Conservation (phyloP, 768 basidiomycete genomes). For the Clitopilus passeckerianus region DNA sequence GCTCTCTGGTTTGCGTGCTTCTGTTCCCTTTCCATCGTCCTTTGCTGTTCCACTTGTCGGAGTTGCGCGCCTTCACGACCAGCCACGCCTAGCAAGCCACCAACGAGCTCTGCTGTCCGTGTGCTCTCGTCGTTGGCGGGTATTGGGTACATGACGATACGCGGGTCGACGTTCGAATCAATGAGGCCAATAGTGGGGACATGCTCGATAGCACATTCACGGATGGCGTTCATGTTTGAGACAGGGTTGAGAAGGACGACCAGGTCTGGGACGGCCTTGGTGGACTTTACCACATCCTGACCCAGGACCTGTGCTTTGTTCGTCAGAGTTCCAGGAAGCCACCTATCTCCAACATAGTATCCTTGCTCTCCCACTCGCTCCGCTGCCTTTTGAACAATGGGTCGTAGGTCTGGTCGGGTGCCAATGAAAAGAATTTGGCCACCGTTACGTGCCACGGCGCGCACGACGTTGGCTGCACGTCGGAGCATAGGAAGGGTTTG, state of each 20-base stretch:
- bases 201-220: slow-evolving; percentile 85
- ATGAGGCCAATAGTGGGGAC: slow-evolving; percentile 93
- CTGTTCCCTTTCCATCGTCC: slow-evolving; percentile 18
- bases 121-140: slow-evolving; percentile 97
- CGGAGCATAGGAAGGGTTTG: slow-evolving; percentile 89
- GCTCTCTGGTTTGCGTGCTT: slow-evolving; percentile 2
- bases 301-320: slow-evolving; percentile 77
- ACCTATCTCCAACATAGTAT: slow-evolving; percentile 81
- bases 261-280: slow-evolving; percentile 75
- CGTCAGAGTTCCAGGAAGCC: slow-evolving; percentile 95
- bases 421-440: slow-evolving; percentile 91
- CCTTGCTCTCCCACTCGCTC: slow-evolving; percentile 75
- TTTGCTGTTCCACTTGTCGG: slow-evolving; percentile 25
- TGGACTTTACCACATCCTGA: slow-evolving; percentile 42
- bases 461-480: slow-evolving; percentile 83
- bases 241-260: slow-evolving; percentile 90
- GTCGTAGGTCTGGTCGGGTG: slow-evolving; percentile 73
- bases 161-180: slow-evolving; percentile 94
- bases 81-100: slow-evolving; percentile 87
- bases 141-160: slow-evolving; percentile 96
- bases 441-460: slow-evolving; percentile 72
- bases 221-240: slow-evolving; percentile 78
- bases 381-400: slow-evolving; percentile 73
- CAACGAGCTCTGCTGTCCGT: slow-evolving; percentile 85
- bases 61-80: slow-evolving; percentile 68